A percentile compares a stretch with the other conserved stretches of the same genome.
Conservation (phyloP, 805 yeast species). For the Cyberlindnera bimundalis region DNA sequence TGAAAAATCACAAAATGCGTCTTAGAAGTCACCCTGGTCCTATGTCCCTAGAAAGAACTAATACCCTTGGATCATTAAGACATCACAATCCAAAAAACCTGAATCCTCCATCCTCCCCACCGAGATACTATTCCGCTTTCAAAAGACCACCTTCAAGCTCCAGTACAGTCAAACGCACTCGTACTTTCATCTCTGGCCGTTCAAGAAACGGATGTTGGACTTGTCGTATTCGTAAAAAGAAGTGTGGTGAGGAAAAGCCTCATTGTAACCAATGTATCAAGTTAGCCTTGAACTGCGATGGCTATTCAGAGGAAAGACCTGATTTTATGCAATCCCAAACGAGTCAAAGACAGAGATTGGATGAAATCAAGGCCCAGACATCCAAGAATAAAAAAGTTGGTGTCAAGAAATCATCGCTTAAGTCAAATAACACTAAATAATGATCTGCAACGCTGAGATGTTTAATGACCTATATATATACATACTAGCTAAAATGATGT, state of each 20-base stretch:
- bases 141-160: constrained; percentile 3
- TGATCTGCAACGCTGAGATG: background rate
- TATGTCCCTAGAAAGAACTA: too few relatives aligned
- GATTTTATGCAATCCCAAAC: constrained; percentile 45
- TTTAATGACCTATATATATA: background rate
- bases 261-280: constrained; percentile 54
- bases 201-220: constrained; percentile 76
- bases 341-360: constrained; percentile 43
- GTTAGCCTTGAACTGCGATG: constrained; percentile 56
- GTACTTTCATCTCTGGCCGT: constrained; percentile 30
- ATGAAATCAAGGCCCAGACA: constrained; percentile 47
- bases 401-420: constrained; percentile 16
- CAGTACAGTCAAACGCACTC: constrained; percentile 2
- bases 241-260: constrained; percentile 67
- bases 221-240: constrained; percentile 67
- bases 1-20: background rate
- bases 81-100: too few relatives aligned
- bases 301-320: constrained; percentile 49
- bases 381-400: constrained; percentile 39
- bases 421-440: background rate
- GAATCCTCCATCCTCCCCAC: background rate
- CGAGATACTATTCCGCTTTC: background rate
- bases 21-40: constrained; percentile 5
- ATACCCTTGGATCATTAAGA: too few relatives aligned
- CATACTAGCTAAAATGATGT: background rate